phyloP scores from a whole-genome alignment of 495 filamentous ascomycete genomes.

The Achaetomiella virescens region DNA sequence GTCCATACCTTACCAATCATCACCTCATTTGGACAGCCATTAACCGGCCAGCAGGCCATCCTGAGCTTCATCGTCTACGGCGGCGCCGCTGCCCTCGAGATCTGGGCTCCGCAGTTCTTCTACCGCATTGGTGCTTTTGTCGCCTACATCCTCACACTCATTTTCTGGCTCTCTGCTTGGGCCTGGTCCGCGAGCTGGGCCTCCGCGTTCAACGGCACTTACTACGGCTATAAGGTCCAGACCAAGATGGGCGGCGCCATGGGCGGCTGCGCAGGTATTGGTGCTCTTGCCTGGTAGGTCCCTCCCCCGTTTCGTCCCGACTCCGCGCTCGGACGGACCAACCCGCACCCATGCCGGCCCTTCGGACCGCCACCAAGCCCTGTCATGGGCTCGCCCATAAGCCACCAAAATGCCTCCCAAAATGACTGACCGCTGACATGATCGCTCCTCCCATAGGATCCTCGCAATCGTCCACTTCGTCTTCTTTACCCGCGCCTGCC shows the following conservation, averaged over 20 bases:
- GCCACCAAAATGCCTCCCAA: neutral
- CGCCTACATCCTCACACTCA: conserved; percentile 27
- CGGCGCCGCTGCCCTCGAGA: conserved; percentile 23
- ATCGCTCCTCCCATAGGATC: conserved; percentile 19
- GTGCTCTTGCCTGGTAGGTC: conserved; percentile 34
- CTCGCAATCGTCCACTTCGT: conserved; percentile 31
- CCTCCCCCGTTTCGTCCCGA: neutral
- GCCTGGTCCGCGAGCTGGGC: conserved; percentile 34
- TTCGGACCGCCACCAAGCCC: too few relatives aligned
- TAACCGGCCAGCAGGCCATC: conserved; percentile 21
- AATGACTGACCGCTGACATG: neutral
- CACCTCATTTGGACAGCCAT: neutral
- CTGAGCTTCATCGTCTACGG: conserved; percentile 34
- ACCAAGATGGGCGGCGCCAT: conserved; percentile 19
- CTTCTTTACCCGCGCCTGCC: conserved; percentile 31
- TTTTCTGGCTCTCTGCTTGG: conserved; percentile 41
- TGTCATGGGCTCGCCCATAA: too few relatives aligned
- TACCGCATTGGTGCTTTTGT: conserved; percentile 30
- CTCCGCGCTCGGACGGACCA: neutral
- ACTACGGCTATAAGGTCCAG: conserved; percentile 6
- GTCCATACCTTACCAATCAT: neutral
- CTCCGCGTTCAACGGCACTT: conserved; percentile 16
- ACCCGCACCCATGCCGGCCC: neutral
- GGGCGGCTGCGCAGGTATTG: conserved; percentile 35
- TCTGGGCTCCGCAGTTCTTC: conserved; percentile 27